Evolutionary conservation across 768 basidiomycete species (phyloP).

Genomic region (Russula sp.): DNA sequence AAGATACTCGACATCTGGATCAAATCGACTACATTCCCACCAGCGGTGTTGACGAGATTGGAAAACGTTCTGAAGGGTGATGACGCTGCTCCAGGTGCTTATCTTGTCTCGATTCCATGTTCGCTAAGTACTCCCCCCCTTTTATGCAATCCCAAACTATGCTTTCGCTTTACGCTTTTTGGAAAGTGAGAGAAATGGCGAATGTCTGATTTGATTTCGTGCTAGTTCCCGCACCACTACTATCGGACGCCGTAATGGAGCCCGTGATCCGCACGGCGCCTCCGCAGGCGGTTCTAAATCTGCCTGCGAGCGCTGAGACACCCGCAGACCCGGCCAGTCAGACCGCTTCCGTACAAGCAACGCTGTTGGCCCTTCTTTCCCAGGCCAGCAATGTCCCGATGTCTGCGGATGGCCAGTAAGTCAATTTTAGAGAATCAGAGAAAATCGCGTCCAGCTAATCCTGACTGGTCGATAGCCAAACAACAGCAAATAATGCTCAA

Average conservation of each 20-base stretch:
- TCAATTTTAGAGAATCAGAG: constrained; percentile 16
- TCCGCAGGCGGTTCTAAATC: constrained; percentile 29
- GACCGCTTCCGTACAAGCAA: constrained; percentile 52
- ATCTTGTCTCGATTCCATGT: constrained; percentile 58
- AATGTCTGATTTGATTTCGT: constrained; percentile 47
- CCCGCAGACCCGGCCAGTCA: constrained; percentile 33
- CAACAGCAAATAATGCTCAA: constrained; percentile 50
- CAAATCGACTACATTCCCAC: constrained; percentile 86
- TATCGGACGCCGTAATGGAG: constrained; percentile 29
- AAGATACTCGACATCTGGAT: constrained; percentile 98
- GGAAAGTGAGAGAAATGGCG: constrained; percentile 58
- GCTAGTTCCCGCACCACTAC: constrained; percentile 29
- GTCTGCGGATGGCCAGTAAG: constrained; percentile 42
- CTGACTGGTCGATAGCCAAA: constrained; percentile 49
- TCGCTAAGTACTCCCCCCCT: constrained; percentile 77
- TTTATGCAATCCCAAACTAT: constrained; percentile 66
- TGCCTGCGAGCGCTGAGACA: constrained; percentile 33
- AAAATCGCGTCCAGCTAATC: constrained; percentile 3
- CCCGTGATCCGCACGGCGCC: constrained; percentile 22
- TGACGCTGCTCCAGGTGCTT: constrained; percentile 79
- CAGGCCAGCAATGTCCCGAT: constrained; percentile 54
- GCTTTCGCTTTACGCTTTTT: constrained; percentile 45
- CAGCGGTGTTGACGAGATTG: constrained; percentile 68
- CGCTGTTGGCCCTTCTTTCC: constrained; percentile 65
- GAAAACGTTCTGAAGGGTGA: constrained; percentile 62